Evolutionary conservation across 1,284 basidiomycete genomes (phyloP).

Genomic region (Rhizoctonia solani): DNA sequence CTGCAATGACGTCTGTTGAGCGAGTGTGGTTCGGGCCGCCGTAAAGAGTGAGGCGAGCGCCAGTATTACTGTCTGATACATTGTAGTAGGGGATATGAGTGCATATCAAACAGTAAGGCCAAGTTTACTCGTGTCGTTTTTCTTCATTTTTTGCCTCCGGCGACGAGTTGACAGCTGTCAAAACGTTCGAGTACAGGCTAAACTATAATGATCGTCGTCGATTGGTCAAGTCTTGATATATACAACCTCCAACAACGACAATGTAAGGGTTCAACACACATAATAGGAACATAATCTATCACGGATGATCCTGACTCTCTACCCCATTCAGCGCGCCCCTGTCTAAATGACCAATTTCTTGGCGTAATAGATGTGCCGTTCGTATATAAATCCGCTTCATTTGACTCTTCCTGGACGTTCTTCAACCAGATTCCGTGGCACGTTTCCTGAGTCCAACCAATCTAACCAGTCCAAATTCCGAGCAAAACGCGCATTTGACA

Average conservation of each 20-base stretch:
- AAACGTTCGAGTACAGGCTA: not conserved
- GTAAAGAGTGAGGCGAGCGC: constrained; percentile 25
- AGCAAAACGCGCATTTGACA: no score
- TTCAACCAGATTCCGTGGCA: no score
- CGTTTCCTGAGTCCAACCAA: no score
- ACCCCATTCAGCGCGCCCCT: not conserved
- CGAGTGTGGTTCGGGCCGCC: constrained; percentile 15
- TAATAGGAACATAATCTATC: not conserved
- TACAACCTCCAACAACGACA: not conserved
- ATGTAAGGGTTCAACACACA: not conserved
- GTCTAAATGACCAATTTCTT: no score
- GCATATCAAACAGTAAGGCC: not conserved
- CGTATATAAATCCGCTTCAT: no score
- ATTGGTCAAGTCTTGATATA: not conserved
- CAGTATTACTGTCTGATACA: not conserved
- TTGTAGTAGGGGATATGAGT: constrained; percentile 1
- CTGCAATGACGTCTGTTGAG: constrained; percentile 11
- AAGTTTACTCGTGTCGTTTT: not conserved
- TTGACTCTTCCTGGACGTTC: no score
- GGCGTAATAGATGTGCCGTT: no score
- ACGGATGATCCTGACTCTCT: not conserved
- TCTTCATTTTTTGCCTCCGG: not conserved
- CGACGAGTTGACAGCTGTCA: not conserved
- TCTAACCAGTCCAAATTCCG: no score
- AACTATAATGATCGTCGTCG: not conserved